phyloP scores from a whole-genome alignment of 306 rosid species.

The Abrus pulchellus region DNA sequence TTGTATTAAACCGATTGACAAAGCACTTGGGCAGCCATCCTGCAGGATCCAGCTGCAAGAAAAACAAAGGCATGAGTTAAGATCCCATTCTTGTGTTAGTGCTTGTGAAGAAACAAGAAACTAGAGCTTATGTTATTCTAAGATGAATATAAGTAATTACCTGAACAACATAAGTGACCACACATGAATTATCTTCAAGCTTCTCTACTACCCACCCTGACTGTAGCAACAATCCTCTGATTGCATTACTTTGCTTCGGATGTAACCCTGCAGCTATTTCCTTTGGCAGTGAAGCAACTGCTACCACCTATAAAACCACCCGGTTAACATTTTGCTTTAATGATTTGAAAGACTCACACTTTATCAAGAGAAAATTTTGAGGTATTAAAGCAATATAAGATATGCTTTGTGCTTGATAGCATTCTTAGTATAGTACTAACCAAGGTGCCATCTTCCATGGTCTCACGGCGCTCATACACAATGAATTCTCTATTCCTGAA shows the following conservation, averaged over 20 bases:
- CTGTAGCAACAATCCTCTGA: constrained; percentile 82
- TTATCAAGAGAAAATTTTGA: neutral
- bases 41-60: constrained; percentile 83
- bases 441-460: constrained; percentile 94
- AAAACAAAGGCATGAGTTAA: neutral
- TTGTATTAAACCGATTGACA: constrained; percentile 82
- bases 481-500: constrained; percentile 86
- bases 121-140: neutral
- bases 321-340: neutral
- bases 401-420: neutral
- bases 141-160: constrained; percentile 42
- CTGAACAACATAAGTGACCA: constrained; percentile 91
- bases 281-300: constrained; percentile 91
- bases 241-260: constrained; percentile 84
- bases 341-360: neutral
- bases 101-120: too few species aligned
- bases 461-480: constrained; percentile 87
- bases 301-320: constrained; percentile 69
- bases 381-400: neutral
- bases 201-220: constrained; percentile 96
- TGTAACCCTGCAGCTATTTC: constrained; percentile 90
- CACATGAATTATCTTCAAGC: constrained; percentile 79
- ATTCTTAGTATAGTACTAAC: constrained; percentile 49
- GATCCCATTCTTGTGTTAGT: too few species aligned
- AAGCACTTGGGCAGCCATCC: constrained; percentile 95